Evolutionary conservation across 73 alveolate genomes (phyloP).

Genomic region (Tetrahymena borealis): DNA sequence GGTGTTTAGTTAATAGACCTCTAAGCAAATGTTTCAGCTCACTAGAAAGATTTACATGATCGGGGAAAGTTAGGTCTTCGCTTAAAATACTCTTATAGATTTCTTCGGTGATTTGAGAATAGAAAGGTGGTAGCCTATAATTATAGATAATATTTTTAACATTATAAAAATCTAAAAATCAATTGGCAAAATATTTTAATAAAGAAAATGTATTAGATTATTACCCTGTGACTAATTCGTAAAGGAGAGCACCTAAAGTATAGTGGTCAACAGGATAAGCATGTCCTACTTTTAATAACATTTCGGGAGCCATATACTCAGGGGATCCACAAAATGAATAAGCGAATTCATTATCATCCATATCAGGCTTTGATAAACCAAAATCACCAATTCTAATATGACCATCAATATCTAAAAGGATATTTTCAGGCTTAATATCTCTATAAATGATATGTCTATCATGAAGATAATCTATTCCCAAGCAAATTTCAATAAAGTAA

Average conservation of each 20-base stretch:
- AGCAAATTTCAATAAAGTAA: conserved; percentile 57
- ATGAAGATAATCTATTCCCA: conserved; percentile 70
- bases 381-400: conserved; percentile 52
- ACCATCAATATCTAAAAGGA: conserved; percentile 42
- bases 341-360: conserved; percentile 32
- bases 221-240: conserved; percentile 39
- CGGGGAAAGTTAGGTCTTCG: conserved; percentile 19
- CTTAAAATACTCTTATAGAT: conserved; percentile 18
- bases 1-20: conserved; percentile 15
- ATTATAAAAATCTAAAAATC: not conserved
- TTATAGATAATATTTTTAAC: not conserved
- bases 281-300: conserved; percentile 45
- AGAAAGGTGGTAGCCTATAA: conserved; percentile 22
- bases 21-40: conserved; percentile 6
- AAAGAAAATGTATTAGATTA: no score
- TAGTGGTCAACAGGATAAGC: conserved; percentile 52
- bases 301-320: conserved; percentile 62
- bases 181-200: not conserved
- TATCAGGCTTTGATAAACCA: conserved; percentile 52
- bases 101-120: conserved; percentile 33
- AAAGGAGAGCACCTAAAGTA: conserved; percentile 48
- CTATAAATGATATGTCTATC: conserved; percentile 64
- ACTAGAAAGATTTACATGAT: not conserved
- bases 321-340: conserved; percentile 57
- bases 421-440: conserved; percentile 84